Percentiles rank a stretch among this genome's conserved stretches.
phyloP scores from a whole-genome alignment of 495 filamentous ascomycete genomes.

The Daldinia vernicosa region DNA sequence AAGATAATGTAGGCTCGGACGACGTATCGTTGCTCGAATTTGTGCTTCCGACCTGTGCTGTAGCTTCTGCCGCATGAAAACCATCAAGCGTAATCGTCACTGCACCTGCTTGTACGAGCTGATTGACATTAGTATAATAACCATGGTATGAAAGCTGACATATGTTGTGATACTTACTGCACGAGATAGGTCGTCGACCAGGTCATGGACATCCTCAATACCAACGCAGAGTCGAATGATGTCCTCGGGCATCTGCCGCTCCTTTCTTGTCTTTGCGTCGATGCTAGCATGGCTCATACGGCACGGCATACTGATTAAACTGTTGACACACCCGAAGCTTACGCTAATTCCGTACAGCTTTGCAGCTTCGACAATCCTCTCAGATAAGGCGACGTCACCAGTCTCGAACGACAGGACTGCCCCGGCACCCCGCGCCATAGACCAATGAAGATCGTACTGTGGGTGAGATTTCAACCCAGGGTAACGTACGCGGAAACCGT shows the following conservation, averaged over 20 bases:
- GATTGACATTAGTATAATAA: slow-evolving; percentile 34
- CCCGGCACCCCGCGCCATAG: slow-evolving; percentile 91
- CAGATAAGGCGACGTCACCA: slow-evolving; percentile 78
- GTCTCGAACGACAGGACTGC: slow-evolving; percentile 97
- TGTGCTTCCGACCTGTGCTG: slow-evolving; percentile 26
- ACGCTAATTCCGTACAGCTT: slow-evolving; percentile 94
- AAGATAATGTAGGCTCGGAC: slow-evolving; percentile 40
- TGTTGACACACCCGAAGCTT: slow-evolving; percentile 97
- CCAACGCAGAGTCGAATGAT: slow-evolving; percentile 95
- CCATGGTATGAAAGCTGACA: slow-evolving; percentile 17
- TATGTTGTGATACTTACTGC: slow-evolving; percentile 72
- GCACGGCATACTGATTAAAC: slow-evolving; percentile 98
- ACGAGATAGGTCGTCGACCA: slow-evolving; percentile 90
- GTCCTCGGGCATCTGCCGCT: slow-evolving; percentile 94
- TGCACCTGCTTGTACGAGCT: slow-evolving; percentile 94
- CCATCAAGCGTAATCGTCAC: slow-evolving; percentile 84
- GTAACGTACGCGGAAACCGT: slow-evolving; percentile 94
- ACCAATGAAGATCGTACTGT: slow-evolving; percentile 94
- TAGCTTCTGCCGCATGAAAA: slow-evolving; percentile 65
- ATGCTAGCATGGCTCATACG: slow-evolving; percentile 99
- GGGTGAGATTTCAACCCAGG: slow-evolving; percentile 93
- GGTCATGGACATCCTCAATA: slow-evolving; percentile 91
- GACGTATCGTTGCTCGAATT: slow-evolving; percentile 37
- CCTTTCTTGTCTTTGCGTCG: slow-evolving; percentile 88
- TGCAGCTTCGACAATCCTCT: slow-evolving; percentile 93